These are phyloP conservation scores for Podila epicladia DNA, from an alignment of 192 early-diverging fungal genomes.

Conservation along the genomic window DNA sequence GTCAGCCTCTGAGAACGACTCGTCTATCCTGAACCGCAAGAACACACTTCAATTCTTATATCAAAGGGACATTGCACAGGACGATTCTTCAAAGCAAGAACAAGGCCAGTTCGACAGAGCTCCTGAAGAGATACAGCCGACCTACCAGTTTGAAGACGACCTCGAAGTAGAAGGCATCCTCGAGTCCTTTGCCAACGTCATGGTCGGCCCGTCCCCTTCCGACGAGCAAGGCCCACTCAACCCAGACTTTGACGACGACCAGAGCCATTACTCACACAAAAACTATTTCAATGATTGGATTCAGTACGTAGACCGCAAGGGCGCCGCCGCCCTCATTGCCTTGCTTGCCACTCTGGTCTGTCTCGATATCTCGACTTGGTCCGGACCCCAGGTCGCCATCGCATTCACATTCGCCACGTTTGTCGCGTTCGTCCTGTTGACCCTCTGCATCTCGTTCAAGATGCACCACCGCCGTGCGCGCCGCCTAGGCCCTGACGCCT, in stretches of 20 bases:
- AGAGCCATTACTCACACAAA: not conserved
- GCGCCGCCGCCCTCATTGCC: not conserved
- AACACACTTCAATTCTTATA: too few relatives aligned
- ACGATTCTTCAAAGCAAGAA: not conserved
- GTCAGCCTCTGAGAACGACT: too few relatives aligned
- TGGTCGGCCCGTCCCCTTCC: not conserved
- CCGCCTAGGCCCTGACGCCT: not conserved
- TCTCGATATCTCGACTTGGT: not conserved
- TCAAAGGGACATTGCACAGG: too few relatives aligned
- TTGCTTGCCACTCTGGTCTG: not conserved
- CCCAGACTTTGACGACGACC: not conserved
- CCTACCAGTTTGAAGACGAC: not conserved
- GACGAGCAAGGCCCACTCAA: not conserved
- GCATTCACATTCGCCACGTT: not conserved
- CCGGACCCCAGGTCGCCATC: not conserved
- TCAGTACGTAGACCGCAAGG: not conserved
- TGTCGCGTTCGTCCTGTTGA: not conserved
- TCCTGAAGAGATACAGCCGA: too few relatives aligned
- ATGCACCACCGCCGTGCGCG: constrained; percentile 4
- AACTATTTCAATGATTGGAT: not conserved
- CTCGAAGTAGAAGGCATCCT: constrained; percentile 1
- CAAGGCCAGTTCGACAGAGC: not conserved
- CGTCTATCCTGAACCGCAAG: not conserved
- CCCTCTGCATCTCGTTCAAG: constrained; percentile 19
- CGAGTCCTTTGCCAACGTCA: not conserved